Percentiles rank a stretch among this genome's conserved stretches.
phyloP scores from a whole-genome alignment of 208 protist species.

The Acanthamoeba triangularis region DNA sequence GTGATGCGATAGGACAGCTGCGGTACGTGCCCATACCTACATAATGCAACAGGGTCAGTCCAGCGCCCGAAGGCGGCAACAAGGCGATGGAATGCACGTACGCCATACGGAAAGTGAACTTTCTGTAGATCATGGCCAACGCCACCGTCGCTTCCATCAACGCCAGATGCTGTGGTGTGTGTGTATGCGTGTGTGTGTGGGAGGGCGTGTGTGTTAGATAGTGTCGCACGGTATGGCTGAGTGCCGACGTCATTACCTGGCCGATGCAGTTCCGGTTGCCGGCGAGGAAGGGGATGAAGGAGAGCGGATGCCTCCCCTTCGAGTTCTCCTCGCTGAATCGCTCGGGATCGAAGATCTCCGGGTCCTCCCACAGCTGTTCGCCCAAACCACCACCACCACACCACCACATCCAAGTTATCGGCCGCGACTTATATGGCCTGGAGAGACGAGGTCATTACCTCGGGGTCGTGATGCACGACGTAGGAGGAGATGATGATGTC shows the following conservation, averaged over 20 bases:
- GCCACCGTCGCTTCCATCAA: slow-evolving; percentile 63
- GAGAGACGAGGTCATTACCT: not conserved
- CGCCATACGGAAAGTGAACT: slow-evolving; percentile 70
- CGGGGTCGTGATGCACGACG: slow-evolving; percentile 69
- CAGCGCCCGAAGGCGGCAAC: no score
- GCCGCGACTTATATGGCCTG: not conserved
- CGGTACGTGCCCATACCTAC: slow-evolving; percentile 20
- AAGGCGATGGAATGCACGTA: not conserved
- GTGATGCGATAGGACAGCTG: slow-evolving; percentile 72
- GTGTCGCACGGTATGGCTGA: not conserved
- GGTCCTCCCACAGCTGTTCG: slow-evolving; percentile 34
- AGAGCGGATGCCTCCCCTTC: slow-evolving; percentile 70
- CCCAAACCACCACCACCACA: not conserved
- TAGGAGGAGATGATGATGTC: slow-evolving; percentile 66
- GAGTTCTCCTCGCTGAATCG: slow-evolving; percentile 70
- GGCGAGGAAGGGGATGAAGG: slow-evolving; percentile 81
- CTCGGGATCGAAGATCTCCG: slow-evolving; percentile 78
- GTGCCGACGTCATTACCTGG: slow-evolving; percentile 33
- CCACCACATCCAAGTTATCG: not conserved
- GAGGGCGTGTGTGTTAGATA: no score
- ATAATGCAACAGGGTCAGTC: no score
- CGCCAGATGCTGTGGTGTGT: slow-evolving; percentile 64
- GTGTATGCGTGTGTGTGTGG: not conserved
- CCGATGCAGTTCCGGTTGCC: slow-evolving; percentile 79
- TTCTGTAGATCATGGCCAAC: slow-evolving; percentile 34